A percentile compares a stretch with the other conserved stretches of the same genome.
These are phyloP conservation scores for Diplodia scrobiculata DNA, from an alignment of 2,329 filamentous ascomycete species.

Conservation along the genomic window DNA sequence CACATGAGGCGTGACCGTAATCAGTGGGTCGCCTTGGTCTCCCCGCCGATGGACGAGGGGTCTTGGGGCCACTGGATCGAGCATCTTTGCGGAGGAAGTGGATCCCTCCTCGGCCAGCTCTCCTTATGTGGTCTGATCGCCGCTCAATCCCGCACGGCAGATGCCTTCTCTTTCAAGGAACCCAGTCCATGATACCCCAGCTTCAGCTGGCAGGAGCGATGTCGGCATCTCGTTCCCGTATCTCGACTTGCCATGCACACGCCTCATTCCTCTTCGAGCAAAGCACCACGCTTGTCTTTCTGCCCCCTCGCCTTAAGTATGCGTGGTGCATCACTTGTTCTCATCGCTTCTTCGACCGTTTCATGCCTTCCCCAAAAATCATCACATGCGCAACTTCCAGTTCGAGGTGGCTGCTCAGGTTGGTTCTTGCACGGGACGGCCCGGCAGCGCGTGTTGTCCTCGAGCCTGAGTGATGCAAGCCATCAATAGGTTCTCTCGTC, in stretches of 20 bases:
- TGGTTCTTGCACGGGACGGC: not conserved
- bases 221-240: not conserved
- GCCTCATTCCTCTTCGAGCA: not conserved
- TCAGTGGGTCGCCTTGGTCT: not conserved
- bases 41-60: conserved; percentile 5
- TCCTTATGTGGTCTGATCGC: not conserved
- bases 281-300: not conserved
- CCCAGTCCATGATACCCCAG: not conserved
- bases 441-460: too few relatives aligned
- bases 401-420: not conserved
- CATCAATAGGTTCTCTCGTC: not conserved
- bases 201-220: not conserved
- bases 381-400: not conserved
- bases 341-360: not conserved
- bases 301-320: not conserved
- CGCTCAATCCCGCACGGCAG: conserved; percentile 1
- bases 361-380: not conserved
- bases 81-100: conserved; percentile 9
- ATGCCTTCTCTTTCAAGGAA: not conserved
- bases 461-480: too few relatives aligned
- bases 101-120: not conserved
- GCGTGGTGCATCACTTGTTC: not conserved
- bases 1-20: not conserved
- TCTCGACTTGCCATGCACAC: not conserved
- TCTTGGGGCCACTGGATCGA: not conserved